Evolutionary conservation across 1,284 basidiomycete species (phyloP), one percentile per base, ranked within the genome.

Genomic region (Peniophora sp.): DNA sequence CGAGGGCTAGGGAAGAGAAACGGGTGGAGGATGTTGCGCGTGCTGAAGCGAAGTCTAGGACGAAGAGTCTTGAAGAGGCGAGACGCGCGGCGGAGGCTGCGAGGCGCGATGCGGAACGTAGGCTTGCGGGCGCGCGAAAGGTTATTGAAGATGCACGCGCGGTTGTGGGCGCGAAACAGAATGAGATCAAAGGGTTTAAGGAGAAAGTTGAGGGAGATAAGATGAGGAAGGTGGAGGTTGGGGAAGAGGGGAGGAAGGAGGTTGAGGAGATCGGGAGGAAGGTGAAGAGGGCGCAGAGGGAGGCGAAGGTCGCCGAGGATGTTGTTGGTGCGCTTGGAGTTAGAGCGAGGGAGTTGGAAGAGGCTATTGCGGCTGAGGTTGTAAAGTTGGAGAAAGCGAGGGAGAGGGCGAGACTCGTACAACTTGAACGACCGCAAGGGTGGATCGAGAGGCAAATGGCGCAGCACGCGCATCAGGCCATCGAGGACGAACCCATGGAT

Each of bases 81-180:
- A 92, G 89, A 68, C 83, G 95, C 38, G 72, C 74, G 45, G 90
- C 93, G 3, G 95, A 97, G 65, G 73, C 78, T 48, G 69, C 74
- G 49, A 86, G 83, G 62, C 77, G 85, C 45, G 93, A 97, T 38
- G 90, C 87, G 2, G 95, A 97, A 68, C 92, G 91, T 71, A 85
- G 85, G 56, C 73, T 96, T 52, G 88, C 85, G 59, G 73, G 77
- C 16, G 83, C 83, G 3, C 83, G 87, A 63, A 71, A 67, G 45
- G 72, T 78, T 53, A 79, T 85, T 43, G 84, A 88, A 58, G 82
- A 75, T 49, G 77, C 88, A 3, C 73, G 72, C 45, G 76, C 75
- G 53, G 79, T 83, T 48, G 83, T 92, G 52, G 76, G 78, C 50
- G 75, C 75, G 57, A 71, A 93, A 38, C 79, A 83, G 55, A 71